Percentiles rank a stretch among this genome's conserved stretches.
Evolutionary conservation across 768 basidiomycete genomes (phyloP).

Genomic region (Coprinellus micaceus): DNA sequence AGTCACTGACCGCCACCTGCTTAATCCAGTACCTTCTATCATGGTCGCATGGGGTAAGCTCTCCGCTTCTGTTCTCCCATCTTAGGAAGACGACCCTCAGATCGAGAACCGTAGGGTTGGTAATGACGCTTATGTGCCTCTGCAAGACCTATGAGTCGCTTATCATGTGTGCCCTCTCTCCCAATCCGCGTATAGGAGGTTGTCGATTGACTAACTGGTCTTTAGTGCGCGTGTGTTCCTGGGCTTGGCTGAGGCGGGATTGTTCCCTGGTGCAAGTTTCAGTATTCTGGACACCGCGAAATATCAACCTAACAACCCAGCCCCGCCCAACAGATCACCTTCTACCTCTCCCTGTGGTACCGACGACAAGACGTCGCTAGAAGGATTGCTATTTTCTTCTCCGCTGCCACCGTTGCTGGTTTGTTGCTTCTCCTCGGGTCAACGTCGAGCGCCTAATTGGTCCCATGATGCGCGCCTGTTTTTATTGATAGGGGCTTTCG

Average conservation of each 20-base stretch:
- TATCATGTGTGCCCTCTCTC: slow-evolving; percentile 21
- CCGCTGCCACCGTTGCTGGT: slow-evolving; percentile 57
- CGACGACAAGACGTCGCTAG: slow-evolving; percentile 52
- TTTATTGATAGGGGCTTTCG: slow-evolving; percentile 12
- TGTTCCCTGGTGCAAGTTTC: slow-evolving; percentile 34
- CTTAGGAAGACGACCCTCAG: not conserved
- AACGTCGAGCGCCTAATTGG: not conserved
- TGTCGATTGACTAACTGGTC: not conserved
- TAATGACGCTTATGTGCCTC: slow-evolving; percentile 32
- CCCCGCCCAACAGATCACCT: slow-evolving; percentile 32
- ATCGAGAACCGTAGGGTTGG: slow-evolving; percentile 2
- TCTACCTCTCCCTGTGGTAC: slow-evolving; percentile 59
- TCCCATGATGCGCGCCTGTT: no score
- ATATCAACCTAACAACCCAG: not conserved
- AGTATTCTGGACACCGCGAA: not conserved
- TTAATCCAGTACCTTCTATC: slow-evolving; percentile 25
- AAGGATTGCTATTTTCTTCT: slow-evolving; percentile 62
- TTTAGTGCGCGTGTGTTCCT: slow-evolving; percentile 36
- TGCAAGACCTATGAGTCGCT: slow-evolving; percentile 28
- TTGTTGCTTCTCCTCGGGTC: slow-evolving; percentile 13
- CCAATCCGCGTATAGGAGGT: not conserved
- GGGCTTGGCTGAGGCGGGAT: slow-evolving; percentile 37
- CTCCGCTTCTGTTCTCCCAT: not conserved
- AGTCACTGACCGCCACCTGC: not conserved
- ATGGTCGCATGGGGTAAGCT: slow-evolving; percentile 30